Conservation (phyloP, 169 alveolate species). For the Miamiensis avidus region DNA sequence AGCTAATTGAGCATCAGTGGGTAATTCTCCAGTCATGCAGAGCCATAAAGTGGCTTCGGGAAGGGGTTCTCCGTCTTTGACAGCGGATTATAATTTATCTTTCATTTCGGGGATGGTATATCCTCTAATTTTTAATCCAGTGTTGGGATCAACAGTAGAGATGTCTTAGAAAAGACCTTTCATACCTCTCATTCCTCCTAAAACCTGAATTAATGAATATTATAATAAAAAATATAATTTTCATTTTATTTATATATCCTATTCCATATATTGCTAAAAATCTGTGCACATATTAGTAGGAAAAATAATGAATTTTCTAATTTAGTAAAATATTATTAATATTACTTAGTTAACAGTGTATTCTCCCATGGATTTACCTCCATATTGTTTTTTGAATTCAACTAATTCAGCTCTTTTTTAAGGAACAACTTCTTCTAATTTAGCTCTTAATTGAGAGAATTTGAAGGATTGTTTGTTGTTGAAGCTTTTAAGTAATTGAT, state of each 20-base stretch:
- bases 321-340: too few species aligned
- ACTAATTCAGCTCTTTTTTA: constrained; percentile 33
- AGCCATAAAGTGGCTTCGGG: constrained; percentile 96
- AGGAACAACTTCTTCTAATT: constrained; percentile 50
- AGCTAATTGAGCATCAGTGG: constrained; percentile 44
- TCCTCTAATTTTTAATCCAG: constrained; percentile 92
- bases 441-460: not conserved
- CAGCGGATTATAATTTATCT: constrained; percentile 73
- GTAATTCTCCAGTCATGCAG: constrained; percentile 88
- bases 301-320: not conserved
- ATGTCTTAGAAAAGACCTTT: constrained; percentile 92
- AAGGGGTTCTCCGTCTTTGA: constrained; percentile 81
- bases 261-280: too few species aligned
- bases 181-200: constrained; percentile 93
- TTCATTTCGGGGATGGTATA: constrained; percentile 82
- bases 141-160: constrained; percentile 88
- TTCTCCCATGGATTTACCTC: constrained; percentile 51
- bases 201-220: constrained; percentile 22
- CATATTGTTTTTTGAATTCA: constrained; percentile 54
- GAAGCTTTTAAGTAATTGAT: not conserved
- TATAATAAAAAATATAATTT: too few species aligned
- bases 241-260: too few species aligned
- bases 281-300: too few species aligned
- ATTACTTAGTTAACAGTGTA: constrained; percentile 47
- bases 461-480: not conserved